A percentile compares a stretch with the other conserved stretches of the same genome.
Conservation (phyloP, 371 early-diverging fungal genomes). For the Mucor piriformis region DNA sequence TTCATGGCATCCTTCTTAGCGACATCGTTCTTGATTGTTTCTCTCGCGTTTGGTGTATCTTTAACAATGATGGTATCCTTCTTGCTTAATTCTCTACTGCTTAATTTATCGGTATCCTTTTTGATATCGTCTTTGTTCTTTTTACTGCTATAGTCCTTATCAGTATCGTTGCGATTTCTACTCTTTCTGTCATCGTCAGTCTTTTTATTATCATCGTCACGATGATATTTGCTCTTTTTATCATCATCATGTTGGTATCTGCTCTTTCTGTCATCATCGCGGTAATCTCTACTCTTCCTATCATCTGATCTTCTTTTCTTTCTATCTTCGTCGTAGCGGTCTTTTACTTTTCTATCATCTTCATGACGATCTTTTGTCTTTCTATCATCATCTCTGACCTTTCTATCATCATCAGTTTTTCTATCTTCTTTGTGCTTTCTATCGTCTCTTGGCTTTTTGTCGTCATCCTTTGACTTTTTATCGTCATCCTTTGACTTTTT, state of each 20-base stretch:
- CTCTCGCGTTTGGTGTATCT: too few species aligned
- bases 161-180: neutral
- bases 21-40: too few species aligned
- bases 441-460: too few species aligned
- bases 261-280: constrained; percentile 3
- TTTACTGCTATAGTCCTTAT: neutral
- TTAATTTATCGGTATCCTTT: neutral
- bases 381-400: neutral
- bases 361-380: neutral
- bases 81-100: neutral
- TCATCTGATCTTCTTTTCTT: neutral
- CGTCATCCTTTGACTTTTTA: too few species aligned
- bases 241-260: neutral
- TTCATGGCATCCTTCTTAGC: too few species aligned
- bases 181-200: neutral
- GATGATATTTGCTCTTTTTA: neutral
- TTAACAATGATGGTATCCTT: neutral
- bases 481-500: too few species aligned
- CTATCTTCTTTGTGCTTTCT: too few species aligned
- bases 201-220: neutral
- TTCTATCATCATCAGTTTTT: neutral
- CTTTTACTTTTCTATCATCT: constrained; percentile 1
- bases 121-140: neutral
- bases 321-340: neutral
- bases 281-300: constrained; percentile 6